Conservation (phyloP, 305 asterid species). For the Plantago lanceolata region DNA sequence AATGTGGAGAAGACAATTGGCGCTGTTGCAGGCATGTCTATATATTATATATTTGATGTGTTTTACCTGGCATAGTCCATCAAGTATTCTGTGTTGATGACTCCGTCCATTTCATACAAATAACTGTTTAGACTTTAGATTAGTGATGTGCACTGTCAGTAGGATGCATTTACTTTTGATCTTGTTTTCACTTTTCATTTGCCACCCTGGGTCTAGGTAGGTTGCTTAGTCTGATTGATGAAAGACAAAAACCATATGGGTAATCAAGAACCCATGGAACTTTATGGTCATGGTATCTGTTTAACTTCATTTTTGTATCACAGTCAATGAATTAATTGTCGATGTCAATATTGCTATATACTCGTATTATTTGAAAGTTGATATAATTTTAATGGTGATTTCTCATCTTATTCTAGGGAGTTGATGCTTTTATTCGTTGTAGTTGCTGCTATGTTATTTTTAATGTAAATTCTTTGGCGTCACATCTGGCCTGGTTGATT, state of each 20-base stretch:
- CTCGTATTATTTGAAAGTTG: neutral
- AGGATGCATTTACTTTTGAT: slow-evolving; percentile 12
- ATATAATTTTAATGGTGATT: no score
- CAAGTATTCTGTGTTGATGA: slow-evolving; percentile 17
- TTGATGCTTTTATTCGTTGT: slow-evolving; percentile 23
- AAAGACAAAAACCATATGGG: neutral
- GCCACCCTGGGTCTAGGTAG: neutral
- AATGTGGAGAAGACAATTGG: slow-evolving; percentile 91
- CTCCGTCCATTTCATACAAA: slow-evolving; percentile 15
- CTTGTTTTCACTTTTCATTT: slow-evolving; percentile 10
- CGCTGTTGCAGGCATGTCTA: slow-evolving; percentile 73
- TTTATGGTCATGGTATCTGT: neutral
- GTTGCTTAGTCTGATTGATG: slow-evolving; percentile 16
- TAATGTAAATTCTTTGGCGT: slow-evolving; percentile 9
- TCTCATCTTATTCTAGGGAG: no score
- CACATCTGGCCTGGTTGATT: slow-evolving; percentile 19
- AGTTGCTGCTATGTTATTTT: slow-evolving; percentile 61
- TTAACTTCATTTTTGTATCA: neutral
- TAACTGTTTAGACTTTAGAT: slow-evolving; percentile 8
- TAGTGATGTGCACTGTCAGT: slow-evolving; percentile 10
- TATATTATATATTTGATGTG: slow-evolving; percentile 16
- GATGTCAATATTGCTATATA: no score
- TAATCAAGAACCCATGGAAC: neutral
- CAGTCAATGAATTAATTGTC: neutral
- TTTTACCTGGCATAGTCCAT: slow-evolving; percentile 18